These are phyloP conservation scores for Immersiporthe knoxdaviesiana DNA, from an alignment of 2,329 filamentous ascomycete genomes.

Conservation along the genomic window DNA sequence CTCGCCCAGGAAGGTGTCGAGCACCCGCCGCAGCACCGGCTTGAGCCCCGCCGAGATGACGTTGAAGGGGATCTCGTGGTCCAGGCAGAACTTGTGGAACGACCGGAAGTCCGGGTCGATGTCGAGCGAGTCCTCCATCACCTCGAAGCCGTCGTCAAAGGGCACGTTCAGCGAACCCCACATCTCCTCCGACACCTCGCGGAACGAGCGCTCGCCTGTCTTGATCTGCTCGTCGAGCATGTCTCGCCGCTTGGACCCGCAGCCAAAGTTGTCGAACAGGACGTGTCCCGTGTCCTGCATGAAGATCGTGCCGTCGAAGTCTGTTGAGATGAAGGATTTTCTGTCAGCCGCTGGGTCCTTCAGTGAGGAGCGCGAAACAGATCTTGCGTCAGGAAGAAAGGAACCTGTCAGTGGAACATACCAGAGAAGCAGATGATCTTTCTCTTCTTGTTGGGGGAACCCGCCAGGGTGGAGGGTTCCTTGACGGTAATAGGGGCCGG, in stretches of 20 bases:
- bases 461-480: constrained; percentile 34
- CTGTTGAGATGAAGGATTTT: constrained; percentile 44
- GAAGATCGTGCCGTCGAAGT: constrained; percentile 75
- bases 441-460: constrained; percentile 48
- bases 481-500: constrained; percentile 39
- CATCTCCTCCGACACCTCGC: constrained; percentile 73
- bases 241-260: constrained; percentile 58
- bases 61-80: constrained; percentile 68
- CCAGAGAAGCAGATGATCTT: constrained; percentile 64
- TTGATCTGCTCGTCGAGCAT: constrained; percentile 67
- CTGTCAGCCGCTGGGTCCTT: neutral
- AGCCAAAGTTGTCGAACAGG: constrained; percentile 68
- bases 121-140: constrained; percentile 64
- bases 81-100: constrained; percentile 68
- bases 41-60: constrained; percentile 71
- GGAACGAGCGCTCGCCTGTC: constrained; percentile 66
- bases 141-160: constrained; percentile 68
- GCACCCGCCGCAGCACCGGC: constrained; percentile 62
- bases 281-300: constrained; percentile 73
- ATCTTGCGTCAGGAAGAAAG: neutral
- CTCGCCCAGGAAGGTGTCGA: constrained; percentile 68
- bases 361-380: neutral
- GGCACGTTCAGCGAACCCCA: constrained; percentile 69
- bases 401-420: constrained; percentile 36
- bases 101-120: constrained; percentile 66